phyloP scores from a whole-genome alignment of 768 basidiomycete genomes.

The Myochromella boudieri region DNA sequence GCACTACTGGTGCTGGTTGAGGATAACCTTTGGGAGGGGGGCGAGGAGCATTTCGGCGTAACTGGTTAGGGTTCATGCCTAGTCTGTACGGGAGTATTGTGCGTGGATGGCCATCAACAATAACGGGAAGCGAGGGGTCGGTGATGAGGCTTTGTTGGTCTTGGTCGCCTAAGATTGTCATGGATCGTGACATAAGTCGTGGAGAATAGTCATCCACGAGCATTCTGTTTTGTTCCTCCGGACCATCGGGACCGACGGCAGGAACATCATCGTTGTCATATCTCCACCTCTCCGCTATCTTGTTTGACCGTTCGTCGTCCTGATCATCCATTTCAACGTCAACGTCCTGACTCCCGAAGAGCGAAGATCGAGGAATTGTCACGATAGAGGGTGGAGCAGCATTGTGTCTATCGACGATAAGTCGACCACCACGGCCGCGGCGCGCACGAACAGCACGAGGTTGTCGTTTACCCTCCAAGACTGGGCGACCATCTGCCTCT shows the following conservation, averaged over 20 bases:
- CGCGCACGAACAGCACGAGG: constrained; percentile 67
- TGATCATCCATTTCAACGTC: constrained; percentile 34
- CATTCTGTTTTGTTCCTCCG: constrained; percentile 67
- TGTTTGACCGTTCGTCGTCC: constrained; percentile 28
- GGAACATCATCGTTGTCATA: constrained; percentile 68
- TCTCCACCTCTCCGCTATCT: constrained; percentile 61
- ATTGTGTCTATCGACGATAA: constrained; percentile 71
- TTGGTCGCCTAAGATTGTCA: constrained; percentile 55
- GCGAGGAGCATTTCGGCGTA: constrained; percentile 31
- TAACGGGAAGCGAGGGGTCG: constrained; percentile 47
- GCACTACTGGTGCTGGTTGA: constrained; percentile 7
- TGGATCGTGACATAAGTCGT: constrained; percentile 55
- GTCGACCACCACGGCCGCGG: constrained; percentile 79
- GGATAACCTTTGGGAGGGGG: constrained; percentile 16
- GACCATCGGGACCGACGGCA: constrained; percentile 51
- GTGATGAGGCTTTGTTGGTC: constrained; percentile 53
- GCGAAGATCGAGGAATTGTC: constrained; percentile 23
- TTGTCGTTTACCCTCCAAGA: constrained; percentile 17
- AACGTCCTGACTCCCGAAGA: constrained; percentile 24
- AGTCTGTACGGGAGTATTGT: constrained; percentile 50
- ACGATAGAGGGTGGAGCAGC: constrained; percentile 23
- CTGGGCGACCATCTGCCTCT: constrained; percentile 26
- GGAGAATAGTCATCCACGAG: constrained; percentile 73
- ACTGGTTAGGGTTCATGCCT: constrained; percentile 33
- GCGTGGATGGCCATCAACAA: constrained; percentile 51